These are phyloP conservation scores for Camelina hispida DNA, from an alignment of 345 rosid genomes.

Conservation along the genomic window DNA sequence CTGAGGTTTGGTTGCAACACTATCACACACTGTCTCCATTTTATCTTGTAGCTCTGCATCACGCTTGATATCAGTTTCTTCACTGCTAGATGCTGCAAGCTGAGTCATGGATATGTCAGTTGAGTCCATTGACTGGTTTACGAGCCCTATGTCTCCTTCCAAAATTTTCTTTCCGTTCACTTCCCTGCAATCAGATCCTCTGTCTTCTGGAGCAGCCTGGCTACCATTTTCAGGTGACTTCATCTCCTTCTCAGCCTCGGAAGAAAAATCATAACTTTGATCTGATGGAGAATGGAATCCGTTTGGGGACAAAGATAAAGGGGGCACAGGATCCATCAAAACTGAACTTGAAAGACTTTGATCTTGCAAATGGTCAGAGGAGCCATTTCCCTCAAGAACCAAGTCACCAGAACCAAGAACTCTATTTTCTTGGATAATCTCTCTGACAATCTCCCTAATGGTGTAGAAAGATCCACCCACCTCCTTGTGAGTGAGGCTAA, in stretches of 20 bases:
- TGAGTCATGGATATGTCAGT: conserved; percentile 25
- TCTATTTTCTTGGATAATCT: conserved; percentile 95
- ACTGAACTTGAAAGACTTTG: conserved; percentile 64
- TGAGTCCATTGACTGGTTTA: conserved; percentile 7
- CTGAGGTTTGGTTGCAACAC: conserved; percentile 22
- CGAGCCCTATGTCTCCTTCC: conserved; percentile 28
- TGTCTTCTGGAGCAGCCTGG: conserved; percentile 31
- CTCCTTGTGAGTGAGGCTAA: conserved; percentile 88
- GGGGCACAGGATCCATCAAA: conserved; percentile 54
- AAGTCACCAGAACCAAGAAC: conserved; percentile 85
- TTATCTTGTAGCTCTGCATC: conserved; percentile 11
- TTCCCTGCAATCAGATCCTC: conserved; percentile 41
- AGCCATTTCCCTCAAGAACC: conserved; percentile 44
- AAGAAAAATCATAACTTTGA: conserved; percentile 40
- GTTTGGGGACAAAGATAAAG: conserved; percentile 44
- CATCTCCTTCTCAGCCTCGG: conserved; percentile 32
- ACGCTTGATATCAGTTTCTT: conserved; percentile 16
- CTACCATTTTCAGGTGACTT: conserved; percentile 45
- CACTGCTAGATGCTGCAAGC: conserved; percentile 27
- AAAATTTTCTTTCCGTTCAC: conserved; percentile 24
- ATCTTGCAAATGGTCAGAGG: conserved; percentile 48
- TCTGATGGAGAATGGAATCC: conserved; percentile 46
- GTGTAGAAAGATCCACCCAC: conserved; percentile 98
- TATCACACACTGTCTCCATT: neutral
- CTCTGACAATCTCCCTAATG: conserved; percentile 91